phyloP scores from a whole-genome alignment of 257 asterid genomes.

The Solanum sitiens region DNA sequence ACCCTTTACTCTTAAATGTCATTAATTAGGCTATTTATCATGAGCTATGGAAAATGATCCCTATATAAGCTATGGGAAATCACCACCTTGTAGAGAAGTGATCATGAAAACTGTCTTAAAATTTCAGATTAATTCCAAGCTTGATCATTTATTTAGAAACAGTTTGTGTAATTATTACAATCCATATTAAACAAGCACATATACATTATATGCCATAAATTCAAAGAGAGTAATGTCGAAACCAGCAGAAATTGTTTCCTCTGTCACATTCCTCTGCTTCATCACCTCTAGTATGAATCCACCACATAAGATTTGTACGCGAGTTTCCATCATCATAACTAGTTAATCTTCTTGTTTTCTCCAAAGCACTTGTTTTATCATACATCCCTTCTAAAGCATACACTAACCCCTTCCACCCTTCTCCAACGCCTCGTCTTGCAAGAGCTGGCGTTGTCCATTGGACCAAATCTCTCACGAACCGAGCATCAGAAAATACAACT shows the following conservation, averaged over 20 bases:
- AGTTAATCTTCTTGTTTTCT: slow-evolving; percentile 23
- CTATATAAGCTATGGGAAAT: background rate
- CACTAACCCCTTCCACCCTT: slow-evolving; percentile 79
- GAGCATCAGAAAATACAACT: slow-evolving; percentile 40
- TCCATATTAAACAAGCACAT: background rate
- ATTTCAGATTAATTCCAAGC: background rate
- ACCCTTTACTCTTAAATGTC: background rate
- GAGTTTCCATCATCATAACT: slow-evolving; percentile 71
- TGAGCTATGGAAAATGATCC: background rate
- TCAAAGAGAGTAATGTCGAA: slow-evolving; percentile 47
- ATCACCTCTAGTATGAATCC: slow-evolving; percentile 55
- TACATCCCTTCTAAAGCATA: slow-evolving; percentile 61
- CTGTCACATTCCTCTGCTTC: slow-evolving; percentile 15
- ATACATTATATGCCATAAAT: background rate
- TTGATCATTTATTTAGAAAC: background rate
- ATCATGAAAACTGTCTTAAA: background rate
- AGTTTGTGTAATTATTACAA: background rate
- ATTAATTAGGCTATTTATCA: background rate
- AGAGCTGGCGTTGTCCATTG: slow-evolving; percentile 50
- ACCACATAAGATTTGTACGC: slow-evolving; percentile 60
- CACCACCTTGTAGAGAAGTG: background rate
- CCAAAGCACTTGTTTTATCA: slow-evolving; percentile 38
- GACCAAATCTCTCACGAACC: slow-evolving; percentile 42
- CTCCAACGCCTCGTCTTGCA: slow-evolving; percentile 57
- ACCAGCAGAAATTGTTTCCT: slow-evolving; percentile 39